phyloP scores from a whole-genome alignment of 1,284 basidiomycete genomes.

The Wallemia ichthyophaga region DNA sequence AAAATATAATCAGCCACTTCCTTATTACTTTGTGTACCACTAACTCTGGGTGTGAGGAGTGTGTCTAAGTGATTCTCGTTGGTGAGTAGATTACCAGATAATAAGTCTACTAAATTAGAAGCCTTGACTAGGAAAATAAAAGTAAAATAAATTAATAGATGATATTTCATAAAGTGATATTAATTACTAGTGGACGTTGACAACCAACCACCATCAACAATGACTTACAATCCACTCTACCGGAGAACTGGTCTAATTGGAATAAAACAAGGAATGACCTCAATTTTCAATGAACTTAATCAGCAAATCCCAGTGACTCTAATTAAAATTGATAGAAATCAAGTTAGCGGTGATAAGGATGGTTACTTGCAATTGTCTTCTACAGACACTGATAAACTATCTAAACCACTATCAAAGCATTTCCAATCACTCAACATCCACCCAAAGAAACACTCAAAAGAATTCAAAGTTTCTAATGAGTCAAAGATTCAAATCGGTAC shows the following conservation, averaged over 20 bases:
- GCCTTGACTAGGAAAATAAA: too few species aligned
- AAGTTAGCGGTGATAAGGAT: background rate
- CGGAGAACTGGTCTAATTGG: background rate
- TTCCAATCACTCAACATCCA: slow-evolving; percentile 49
- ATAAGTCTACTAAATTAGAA: background rate
- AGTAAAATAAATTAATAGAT: too few species aligned
- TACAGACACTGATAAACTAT: too few species aligned
- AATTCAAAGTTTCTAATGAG: slow-evolving; percentile 67
- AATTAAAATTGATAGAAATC: background rate
- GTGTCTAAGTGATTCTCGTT: background rate
- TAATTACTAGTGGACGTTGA: too few species aligned
- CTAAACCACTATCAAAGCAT: slow-evolving; percentile 34
- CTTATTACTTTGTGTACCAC: slow-evolving; percentile 27
- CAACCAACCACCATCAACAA: too few species aligned
- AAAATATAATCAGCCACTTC: slow-evolving; percentile 46
- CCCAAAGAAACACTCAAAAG: slow-evolving; percentile 63
- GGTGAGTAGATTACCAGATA: background rate
- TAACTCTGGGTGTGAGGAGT: background rate
- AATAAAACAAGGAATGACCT: background rate
- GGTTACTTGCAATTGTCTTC: too few species aligned
- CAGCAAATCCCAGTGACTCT: background rate
- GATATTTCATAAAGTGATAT: too few species aligned
- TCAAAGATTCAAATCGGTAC: slow-evolving; percentile 79
- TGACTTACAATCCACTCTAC: too few species aligned
- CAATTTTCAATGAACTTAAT: background rate